phyloP scores from a whole-genome alignment of 305 asterid genomes.

The Fraxinus latifolia region DNA sequence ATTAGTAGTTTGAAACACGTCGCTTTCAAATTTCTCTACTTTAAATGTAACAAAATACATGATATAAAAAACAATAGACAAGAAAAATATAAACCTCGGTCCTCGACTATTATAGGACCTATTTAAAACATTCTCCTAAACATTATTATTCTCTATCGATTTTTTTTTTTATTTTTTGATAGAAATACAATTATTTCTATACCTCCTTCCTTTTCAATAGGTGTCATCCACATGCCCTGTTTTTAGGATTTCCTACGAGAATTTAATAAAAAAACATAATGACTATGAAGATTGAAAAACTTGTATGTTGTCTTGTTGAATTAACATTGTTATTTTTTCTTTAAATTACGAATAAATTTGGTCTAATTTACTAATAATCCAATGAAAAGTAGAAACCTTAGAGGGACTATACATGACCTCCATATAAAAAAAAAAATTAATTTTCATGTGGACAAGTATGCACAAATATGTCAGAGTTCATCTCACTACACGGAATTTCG shows the following conservation, averaged over 20 bases:
- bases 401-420: background rate
- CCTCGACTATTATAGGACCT: background rate
- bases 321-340: background rate
- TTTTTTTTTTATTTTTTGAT: too few relatives aligned
- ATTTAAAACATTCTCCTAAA: background rate
- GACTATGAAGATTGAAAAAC: background rate
- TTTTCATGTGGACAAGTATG: background rate
- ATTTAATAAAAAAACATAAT: background rate
- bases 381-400: background rate
- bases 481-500: background rate
- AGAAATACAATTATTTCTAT: background rate
- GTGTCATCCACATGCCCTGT: background rate
- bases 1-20: too few relatives aligned
- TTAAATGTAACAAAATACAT: background rate
- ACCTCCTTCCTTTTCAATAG: background rate
- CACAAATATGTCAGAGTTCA: background rate
- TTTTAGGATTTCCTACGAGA: background rate
- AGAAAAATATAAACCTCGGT: background rate
- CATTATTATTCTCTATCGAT: too few relatives aligned
- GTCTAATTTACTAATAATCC: background rate
- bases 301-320: background rate
- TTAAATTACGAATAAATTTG: background rate
- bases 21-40: background rate
- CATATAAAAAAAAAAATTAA: too few relatives aligned
- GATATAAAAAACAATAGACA: background rate